phyloP scores from a whole-genome alignment of 1,284 basidiomycete species.

The Cutaneotrichosporon daszewskae region DNA sequence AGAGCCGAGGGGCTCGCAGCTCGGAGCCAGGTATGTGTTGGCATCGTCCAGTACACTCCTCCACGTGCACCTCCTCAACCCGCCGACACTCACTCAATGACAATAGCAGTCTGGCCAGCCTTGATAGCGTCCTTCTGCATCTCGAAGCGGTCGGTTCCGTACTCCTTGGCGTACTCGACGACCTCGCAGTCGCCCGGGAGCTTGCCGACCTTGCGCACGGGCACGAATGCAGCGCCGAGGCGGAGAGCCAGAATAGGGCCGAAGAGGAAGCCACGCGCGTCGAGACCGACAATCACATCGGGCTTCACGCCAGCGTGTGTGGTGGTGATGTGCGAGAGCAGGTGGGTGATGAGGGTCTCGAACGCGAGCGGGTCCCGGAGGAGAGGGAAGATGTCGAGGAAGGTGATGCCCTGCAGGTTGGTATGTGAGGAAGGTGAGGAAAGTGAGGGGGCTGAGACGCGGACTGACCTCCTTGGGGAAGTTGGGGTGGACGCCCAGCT shows the following conservation, averaged over 20 bases:
- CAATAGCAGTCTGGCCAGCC: conserved; percentile 74
- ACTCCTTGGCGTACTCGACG: conserved; percentile 87
- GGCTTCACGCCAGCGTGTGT: conserved; percentile 61
- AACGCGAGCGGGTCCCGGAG: conserved; percentile 75
- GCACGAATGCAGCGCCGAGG: conserved; percentile 90
- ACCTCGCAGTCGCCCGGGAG: conserved; percentile 78
- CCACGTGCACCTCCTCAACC: background rate
- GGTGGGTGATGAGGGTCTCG: conserved; percentile 85
- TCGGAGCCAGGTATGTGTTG: too few relatives aligned
- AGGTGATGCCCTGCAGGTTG: conserved; percentile 41
- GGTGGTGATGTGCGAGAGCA: conserved; percentile 79
- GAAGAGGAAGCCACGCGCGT: conserved; percentile 92
- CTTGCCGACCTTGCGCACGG: conserved; percentile 91
- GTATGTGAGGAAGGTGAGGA: conserved; percentile 1
- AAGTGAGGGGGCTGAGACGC: background rate
- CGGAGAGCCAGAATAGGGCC: conserved; percentile 88
- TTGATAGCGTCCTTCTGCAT: conserved; percentile 85
- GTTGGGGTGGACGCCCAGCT: conserved; percentile 65
- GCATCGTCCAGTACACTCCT: background rate
- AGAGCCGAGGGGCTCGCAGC: too few relatives aligned
- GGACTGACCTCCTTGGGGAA: conserved; percentile 76
- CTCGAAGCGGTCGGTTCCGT: conserved; percentile 85
- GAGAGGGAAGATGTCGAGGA: conserved; percentile 83
- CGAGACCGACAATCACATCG: conserved; percentile 91
- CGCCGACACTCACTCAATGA: conserved; percentile 61